These are phyloP conservation scores for Arbutus unedo DNA, from an alignment of 148 eudicot genomes.

Conservation along the genomic window DNA sequence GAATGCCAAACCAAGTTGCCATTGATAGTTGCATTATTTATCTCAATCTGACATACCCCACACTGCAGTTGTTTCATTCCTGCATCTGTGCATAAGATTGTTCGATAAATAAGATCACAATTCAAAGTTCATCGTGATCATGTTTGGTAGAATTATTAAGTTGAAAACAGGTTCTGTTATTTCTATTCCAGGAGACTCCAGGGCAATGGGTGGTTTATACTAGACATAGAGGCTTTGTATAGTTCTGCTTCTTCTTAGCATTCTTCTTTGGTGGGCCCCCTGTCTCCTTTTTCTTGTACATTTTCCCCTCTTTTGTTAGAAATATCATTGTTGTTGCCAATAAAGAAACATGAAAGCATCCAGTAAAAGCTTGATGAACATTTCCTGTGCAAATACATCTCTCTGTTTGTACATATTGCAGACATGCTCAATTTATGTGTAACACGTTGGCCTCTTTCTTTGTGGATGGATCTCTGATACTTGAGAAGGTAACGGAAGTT, in stretches of 20 bases:
- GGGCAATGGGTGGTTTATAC: background rate
- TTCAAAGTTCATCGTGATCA: background rate
- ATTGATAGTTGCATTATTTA: background rate
- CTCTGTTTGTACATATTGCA: background rate
- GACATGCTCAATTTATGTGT: background rate
- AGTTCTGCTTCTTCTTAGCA: background rate
- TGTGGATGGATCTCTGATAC: background rate
- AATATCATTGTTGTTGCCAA: background rate
- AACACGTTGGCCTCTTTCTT: background rate
- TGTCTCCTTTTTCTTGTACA: background rate
- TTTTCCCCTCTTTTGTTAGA: background rate
- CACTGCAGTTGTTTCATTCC: background rate
- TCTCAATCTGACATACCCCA: background rate
- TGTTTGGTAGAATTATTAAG: background rate
- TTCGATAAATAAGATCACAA: background rate
- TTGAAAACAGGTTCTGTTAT: background rate
- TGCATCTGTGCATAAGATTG: background rate
- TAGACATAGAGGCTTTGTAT: background rate
- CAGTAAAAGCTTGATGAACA: background rate
- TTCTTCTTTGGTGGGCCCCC: background rate
- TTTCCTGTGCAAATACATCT: background rate
- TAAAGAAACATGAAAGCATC: background rate
- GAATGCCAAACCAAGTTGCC: background rate
- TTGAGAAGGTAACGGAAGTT: background rate
- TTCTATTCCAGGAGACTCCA: background rate